A percentile compares a stretch with the other conserved stretches of the same genome.
Evolutionary conservation across 768 basidiomycete species (phyloP).

Genomic region (Cyathus striatus): DNA sequence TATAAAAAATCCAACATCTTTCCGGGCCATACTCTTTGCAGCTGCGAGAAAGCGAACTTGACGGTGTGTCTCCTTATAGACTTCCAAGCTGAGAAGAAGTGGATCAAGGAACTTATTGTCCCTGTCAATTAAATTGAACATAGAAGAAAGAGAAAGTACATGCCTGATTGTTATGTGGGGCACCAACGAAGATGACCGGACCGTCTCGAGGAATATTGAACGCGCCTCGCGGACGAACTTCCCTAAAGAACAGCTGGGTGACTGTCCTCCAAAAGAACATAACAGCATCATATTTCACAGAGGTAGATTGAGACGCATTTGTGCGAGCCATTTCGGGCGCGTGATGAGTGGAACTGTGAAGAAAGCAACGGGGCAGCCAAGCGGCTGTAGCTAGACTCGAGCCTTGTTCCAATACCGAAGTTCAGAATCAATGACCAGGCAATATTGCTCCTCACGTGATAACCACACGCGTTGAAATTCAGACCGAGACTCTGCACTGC

Average conservation of each 20-base stretch:
- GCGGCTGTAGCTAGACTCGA: no score
- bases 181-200: slow-evolving; percentile 89
- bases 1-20: slow-evolving; percentile 76
- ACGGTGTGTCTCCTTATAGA: slow-evolving; percentile 77
- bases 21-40: slow-evolving; percentile 80
- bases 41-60: slow-evolving; percentile 86
- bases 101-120: slow-evolving; percentile 82
- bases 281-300: slow-evolving; percentile 60
- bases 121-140: slow-evolving; percentile 1
- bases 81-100: slow-evolving; percentile 77
- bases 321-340: neutral
- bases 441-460: no score
- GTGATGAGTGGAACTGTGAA: neutral
- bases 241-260: slow-evolving; percentile 94
- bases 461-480: no score
- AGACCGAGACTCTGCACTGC: no score
- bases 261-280: slow-evolving; percentile 83
- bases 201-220: slow-evolving; percentile 92
- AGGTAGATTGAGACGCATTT: slow-evolving; percentile 5
- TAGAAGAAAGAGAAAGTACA: no score
- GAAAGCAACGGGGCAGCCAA: no score
- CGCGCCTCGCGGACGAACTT: slow-evolving; percentile 89
- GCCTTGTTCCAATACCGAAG: no score
- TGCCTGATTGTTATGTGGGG: slow-evolving; percentile 91
- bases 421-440: no score